Percentiles rank a stretch among this genome's conserved stretches.
phyloP scores from a whole-genome alignment of 1,139 yeast species.

The Williopsis jadinii region DNA sequence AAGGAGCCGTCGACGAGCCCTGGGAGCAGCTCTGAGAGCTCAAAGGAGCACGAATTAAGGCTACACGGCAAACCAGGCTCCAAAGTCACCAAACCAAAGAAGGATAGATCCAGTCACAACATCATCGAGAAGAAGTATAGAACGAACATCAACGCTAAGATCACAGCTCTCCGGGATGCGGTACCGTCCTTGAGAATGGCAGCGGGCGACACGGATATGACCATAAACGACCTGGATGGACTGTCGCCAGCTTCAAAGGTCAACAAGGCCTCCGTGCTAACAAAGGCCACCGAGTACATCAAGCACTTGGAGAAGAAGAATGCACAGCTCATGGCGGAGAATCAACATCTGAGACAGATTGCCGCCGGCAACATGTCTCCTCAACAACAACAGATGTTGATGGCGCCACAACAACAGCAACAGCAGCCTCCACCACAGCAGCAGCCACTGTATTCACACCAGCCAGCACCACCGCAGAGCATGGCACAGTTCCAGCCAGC shows the following conservation, averaged over 20 bases:
- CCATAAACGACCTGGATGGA: constrained; percentile 50
- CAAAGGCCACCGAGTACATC: constrained; percentile 88
- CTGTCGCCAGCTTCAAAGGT: constrained; percentile 77
- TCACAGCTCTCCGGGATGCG: constrained; percentile 56
- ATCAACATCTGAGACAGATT: constrained; percentile 38
- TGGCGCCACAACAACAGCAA: constrained; percentile 1
- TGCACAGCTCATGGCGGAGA: constrained; percentile 45
- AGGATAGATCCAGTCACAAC: constrained; percentile 61
- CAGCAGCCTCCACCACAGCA: constrained; percentile 9
- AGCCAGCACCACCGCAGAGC: constrained; percentile 5
- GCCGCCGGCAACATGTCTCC: constrained; percentile 10
- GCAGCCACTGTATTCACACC: constrained; percentile 7
- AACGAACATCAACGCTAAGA: constrained; percentile 67
- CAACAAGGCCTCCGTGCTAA: constrained; percentile 80
- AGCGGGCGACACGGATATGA: constrained; percentile 15
- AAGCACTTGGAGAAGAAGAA: constrained; percentile 73
- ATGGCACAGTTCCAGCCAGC: constrained; percentile 18
- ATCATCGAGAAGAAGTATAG: constrained; percentile 72
- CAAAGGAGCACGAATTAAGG: too few relatives aligned
- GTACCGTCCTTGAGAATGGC: constrained; percentile 53
- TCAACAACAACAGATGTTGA: constrained; percentile 6
- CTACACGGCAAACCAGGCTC: neutral
- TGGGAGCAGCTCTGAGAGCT: too few relatives aligned
- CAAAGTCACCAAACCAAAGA: constrained; percentile 24
- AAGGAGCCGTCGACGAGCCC: too few relatives aligned